phyloP scores from a whole-genome alignment of 208 protist species.

The Trypanosoma boissoni region DNA sequence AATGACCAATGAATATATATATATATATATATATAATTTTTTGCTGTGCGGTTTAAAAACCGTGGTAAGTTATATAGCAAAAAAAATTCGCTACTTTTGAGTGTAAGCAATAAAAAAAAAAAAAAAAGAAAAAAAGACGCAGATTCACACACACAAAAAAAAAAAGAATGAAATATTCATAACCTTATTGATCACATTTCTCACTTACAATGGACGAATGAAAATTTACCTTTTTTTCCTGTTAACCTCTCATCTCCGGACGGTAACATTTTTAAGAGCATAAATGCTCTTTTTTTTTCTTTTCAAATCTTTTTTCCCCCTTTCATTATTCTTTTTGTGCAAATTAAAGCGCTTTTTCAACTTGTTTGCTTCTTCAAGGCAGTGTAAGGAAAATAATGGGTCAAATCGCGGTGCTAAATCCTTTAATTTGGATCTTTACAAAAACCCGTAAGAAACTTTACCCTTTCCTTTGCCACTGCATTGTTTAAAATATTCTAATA shows the following conservation, averaged over 20 bases:
- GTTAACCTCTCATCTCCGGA: too few relatives aligned
- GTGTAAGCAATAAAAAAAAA: conserved; percentile 9
- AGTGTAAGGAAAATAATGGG: too few relatives aligned
- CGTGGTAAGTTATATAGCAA: conserved; percentile 5
- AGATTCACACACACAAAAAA: background rate
- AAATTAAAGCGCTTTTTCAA: conserved; percentile 6
- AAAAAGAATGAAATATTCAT: too few relatives aligned
- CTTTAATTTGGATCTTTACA: too few relatives aligned
- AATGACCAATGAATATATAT: background rate
- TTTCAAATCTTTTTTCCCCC: too few relatives aligned
- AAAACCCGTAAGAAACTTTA: background rate
- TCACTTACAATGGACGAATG: too few relatives aligned
- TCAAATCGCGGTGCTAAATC: too few relatives aligned
- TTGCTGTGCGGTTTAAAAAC: conserved; percentile 23
- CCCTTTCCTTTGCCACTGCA: background rate
- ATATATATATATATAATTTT: background rate
- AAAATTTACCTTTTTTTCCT: too few relatives aligned
- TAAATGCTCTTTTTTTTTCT: conserved; percentile 19
- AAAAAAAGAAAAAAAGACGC: conserved; percentile 6
- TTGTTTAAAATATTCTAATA: too few relatives aligned
- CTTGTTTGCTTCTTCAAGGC: conserved; percentile 10
- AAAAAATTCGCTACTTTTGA: conserved; percentile 2
- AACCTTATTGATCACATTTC: too few relatives aligned
- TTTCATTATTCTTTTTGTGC: conserved; percentile 14
- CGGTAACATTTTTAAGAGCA: too few relatives aligned